Percentiles rank a stretch among this genome's conserved stretches.
These are phyloP conservation scores for Apiospora koreana DNA, from an alignment of 2,329 filamentous ascomycete species.

Conservation along the genomic window DNA sequence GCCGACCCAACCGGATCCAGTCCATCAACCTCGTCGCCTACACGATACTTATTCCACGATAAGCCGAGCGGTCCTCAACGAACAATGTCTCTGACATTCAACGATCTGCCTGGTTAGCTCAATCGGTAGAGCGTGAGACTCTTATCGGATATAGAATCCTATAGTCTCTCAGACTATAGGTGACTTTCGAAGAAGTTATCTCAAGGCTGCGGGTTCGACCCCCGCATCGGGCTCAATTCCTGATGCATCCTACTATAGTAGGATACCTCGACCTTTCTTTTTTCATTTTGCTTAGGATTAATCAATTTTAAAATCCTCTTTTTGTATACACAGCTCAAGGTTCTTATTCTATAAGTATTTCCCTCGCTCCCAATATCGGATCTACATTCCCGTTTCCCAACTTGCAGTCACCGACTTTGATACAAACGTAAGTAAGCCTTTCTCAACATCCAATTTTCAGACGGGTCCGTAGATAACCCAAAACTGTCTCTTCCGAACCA, in stretches of 20 bases:
- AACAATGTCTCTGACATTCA: too few species aligned
- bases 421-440: too few species aligned
- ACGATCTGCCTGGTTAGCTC: slow-evolving; percentile 55
- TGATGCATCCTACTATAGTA: slow-evolving; percentile 11
- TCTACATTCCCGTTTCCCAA: too few species aligned
- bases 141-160: slow-evolving; percentile 38
- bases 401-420: too few species aligned
- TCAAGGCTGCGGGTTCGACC: slow-evolving; percentile 37
- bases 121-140: slow-evolving; percentile 74
- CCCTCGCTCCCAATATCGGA: too few species aligned
- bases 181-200: slow-evolving; percentile 33
- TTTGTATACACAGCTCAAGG: too few species aligned
- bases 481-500: too few species aligned
- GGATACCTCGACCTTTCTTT: neutral
- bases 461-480: too few species aligned
- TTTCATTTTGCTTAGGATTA: neutral
- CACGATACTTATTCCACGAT: neutral
- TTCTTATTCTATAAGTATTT: too few species aligned
- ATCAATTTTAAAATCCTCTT: too few species aligned
- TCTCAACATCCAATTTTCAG: too few species aligned
- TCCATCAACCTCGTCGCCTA: neutral
- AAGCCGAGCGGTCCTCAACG: neutral
- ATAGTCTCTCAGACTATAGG: too few species aligned
- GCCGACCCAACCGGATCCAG: neutral
- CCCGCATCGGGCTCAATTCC: slow-evolving; percentile 43